phyloP scores from a whole-genome alignment of 495 filamentous ascomycete genomes.

The Penicillium bialowiezense region DNA sequence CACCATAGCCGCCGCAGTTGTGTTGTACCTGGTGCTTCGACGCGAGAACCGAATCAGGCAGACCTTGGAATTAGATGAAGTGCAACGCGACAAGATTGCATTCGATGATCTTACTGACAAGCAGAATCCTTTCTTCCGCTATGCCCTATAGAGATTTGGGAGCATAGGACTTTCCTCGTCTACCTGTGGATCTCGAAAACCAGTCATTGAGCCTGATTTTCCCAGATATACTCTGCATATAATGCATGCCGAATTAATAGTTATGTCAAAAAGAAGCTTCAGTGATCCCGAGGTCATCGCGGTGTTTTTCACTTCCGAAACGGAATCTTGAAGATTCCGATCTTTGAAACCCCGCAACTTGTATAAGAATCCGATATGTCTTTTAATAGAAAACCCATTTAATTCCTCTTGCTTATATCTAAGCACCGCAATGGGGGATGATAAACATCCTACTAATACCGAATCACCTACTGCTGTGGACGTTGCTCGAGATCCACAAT shows the following conservation, averaged over 20 bases:
- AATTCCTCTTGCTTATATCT: not conserved
- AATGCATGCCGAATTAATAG: no score
- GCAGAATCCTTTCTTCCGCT: constrained; percentile 72
- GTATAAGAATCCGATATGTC: not conserved
- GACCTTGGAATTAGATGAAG: constrained; percentile 51
- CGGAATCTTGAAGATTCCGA: constrained; percentile 26
- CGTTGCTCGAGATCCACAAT: constrained; percentile 41
- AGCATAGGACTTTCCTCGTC: no score
- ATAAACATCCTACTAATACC: not conserved
- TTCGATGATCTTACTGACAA: constrained; percentile 75
- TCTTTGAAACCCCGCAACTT: constrained; percentile 7
- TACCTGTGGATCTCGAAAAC: no score
- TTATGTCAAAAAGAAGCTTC: no score
- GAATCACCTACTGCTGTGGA: not conserved
- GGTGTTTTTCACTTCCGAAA: no score
- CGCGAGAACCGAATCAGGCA: constrained; percentile 55
- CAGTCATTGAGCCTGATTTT: no score
- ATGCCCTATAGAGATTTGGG: constrained; percentile 51
- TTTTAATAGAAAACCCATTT: no score
- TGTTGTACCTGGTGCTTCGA: constrained; percentile 55
- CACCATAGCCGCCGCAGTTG: constrained; percentile 52
- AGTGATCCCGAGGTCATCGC: no score
- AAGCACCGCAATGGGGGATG: not conserved
- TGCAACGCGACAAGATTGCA: constrained; percentile 59
- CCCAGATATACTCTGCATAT: no score